Evolutionary conservation across 805 yeast genomes (phyloP), one percentile per base, ranked within the genome.

Genomic region (Saccharomyces eubayanus): DNA sequence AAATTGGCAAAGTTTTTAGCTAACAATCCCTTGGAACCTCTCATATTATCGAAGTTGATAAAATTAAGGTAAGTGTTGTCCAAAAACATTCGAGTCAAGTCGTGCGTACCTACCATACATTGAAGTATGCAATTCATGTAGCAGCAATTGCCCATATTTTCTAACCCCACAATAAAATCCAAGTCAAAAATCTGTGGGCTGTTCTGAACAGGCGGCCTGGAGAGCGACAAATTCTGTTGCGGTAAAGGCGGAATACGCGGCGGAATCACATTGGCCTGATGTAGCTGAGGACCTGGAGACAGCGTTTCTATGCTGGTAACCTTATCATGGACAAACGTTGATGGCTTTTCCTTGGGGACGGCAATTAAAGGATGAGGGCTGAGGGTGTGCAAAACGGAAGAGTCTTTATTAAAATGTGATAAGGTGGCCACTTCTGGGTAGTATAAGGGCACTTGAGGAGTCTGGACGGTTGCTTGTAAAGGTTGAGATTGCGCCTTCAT

Each of bases 111-210:
- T 3, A 84, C 76, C 36, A 92, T 67, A 67, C 97, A 89, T 70
- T 91, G 98, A n/a, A 91, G 69, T 2, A 87, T 77, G 59, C 96
- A 86, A 70, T 91, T 91, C 90, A 91, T 86, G 69, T 91, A 91
- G 68, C 97, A 91, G 0, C 96, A 87, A 63, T 92, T 92, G 2
- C 97, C 96, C 57, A 91, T 73, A 66, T 91, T 91, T 12, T 77
- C 74, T 5, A 91, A 73, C 0, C 98, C 97, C 0, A 90, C 82
- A 20, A 82, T 73, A 51, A 83, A 77, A 53, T 74, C 70, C 28
- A 67, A 46, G 31, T 61, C 63, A 53, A 58, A 63, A 30, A 54
- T n/a, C 31, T 51, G 49, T 30, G 50, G 51, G 24, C 53, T 52
- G 29, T 50, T 28, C 11, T 40, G 51, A 8, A 46, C 24, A n/a